These are phyloP conservation scores for Arachis hypogaea DNA, from an alignment of 306 rosid genomes.

Conservation along the genomic window DNA sequence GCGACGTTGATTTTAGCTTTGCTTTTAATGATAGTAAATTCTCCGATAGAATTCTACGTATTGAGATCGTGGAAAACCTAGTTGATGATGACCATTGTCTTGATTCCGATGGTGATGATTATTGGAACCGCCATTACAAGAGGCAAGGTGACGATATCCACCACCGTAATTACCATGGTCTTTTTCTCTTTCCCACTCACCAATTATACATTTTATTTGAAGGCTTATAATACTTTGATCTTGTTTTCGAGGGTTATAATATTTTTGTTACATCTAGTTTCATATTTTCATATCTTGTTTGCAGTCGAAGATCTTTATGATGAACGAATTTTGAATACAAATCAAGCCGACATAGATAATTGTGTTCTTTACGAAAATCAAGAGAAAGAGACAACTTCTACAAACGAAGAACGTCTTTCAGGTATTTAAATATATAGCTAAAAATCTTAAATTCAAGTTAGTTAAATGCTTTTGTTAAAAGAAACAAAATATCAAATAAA, in stretches of 20 bases:
- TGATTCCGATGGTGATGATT: slow-evolving; percentile 62
- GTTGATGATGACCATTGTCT: slow-evolving; percentile 52
- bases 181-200: background rate
- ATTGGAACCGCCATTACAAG: slow-evolving; percentile 85
- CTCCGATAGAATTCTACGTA: slow-evolving; percentile 80
- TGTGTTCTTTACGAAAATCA: slow-evolving; percentile 58
- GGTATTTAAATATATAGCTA: slow-evolving; percentile 46
- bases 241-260: too few species aligned
- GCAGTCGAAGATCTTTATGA: slow-evolving; percentile 73
- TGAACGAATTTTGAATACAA: slow-evolving; percentile 63
- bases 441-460: slow-evolving; percentile 17
- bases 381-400: slow-evolving; percentile 74
- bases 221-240: too few species aligned
- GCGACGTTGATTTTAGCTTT: slow-evolving; percentile 84
- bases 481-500: background rate
- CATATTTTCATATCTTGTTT: slow-evolving; percentile 9
- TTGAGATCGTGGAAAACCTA: slow-evolving; percentile 69
- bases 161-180: slow-evolving; percentile 57
- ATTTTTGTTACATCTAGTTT: background rate
- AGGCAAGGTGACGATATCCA: slow-evolving; percentile 73
- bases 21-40: slow-evolving; percentile 88
- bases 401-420: slow-evolving; percentile 76
- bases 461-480: background rate
- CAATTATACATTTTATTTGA: too few species aligned
- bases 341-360: slow-evolving; percentile 81